These are phyloP conservation scores for Rhizophagus clarus DNA, from an alignment of 192 early-diverging fungal species.

Conservation along the genomic window DNA sequence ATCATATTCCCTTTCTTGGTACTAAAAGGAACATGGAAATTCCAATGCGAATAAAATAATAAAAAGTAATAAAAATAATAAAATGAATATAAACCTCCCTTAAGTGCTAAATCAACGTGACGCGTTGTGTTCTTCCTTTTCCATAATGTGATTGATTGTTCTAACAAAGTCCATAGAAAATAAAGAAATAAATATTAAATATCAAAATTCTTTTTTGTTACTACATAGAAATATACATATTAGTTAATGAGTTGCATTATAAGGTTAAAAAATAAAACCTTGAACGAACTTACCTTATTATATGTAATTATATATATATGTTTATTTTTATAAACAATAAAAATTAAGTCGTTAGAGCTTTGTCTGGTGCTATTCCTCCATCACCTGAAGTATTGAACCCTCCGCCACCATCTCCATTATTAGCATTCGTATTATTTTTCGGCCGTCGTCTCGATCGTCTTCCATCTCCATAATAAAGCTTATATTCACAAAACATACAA, in stretches of 20 bases:
- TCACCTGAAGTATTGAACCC: slow-evolving; percentile 1
- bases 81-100: slow-evolving; percentile 23
- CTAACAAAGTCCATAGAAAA: background rate
- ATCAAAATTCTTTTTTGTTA: background rate
- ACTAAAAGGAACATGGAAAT: slow-evolving; percentile 1
- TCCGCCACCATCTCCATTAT: slow-evolving; percentile 25
- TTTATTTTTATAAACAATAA: background rate
- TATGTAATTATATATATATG: too few species aligned
- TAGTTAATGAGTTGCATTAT: background rate
- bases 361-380: slow-evolving; percentile 9
- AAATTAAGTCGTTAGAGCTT: slow-evolving; percentile 11
- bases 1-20: background rate
- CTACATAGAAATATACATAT: slow-evolving; percentile 9
- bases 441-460: background rate
- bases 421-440: background rate
- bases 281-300: background rate
- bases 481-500: slow-evolving; percentile 34
- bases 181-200: background rate
- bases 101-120: background rate
- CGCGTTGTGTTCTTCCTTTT: slow-evolving; percentile 2
- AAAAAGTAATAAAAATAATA: background rate
- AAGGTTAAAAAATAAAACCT: background rate
- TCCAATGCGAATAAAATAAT: slow-evolving; percentile 22
- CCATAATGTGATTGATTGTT: background rate
- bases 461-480: slow-evolving; percentile 31